Evolutionary conservation across 1,139 yeast species (phyloP).

Genomic region (Blastobotrys ciferrii): DNA sequence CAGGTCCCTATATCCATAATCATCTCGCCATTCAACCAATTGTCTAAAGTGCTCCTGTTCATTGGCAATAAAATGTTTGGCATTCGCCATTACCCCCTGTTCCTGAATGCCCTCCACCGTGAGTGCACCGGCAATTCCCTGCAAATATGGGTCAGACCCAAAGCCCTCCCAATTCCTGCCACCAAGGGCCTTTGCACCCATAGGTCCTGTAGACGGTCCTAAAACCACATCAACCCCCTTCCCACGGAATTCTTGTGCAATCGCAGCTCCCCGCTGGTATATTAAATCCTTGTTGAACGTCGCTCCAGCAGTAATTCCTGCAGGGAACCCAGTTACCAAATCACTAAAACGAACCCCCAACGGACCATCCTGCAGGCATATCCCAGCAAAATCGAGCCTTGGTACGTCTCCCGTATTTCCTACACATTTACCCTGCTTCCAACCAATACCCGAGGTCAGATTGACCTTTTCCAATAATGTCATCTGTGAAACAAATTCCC

Average conservation of each 20-base stretch:
- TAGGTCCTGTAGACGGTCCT: constrained; percentile 63
- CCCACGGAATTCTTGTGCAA: constrained; percentile 53
- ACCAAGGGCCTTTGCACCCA: constrained; percentile 60
- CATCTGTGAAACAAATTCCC: constrained; percentile 53
- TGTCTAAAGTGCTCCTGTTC: constrained; percentile 9
- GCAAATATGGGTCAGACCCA: constrained; percentile 62
- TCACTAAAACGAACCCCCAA: constrained; percentile 61
- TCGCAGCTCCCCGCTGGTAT: constrained; percentile 53
- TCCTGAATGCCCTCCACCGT: constrained; percentile 58
- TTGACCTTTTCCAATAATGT: constrained; percentile 59
- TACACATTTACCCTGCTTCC: constrained; percentile 62
- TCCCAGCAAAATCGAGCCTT: constrained; percentile 52
- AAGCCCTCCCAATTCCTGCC: constrained; percentile 69
- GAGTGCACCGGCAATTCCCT: constrained; percentile 55
- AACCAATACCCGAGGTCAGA: constrained; percentile 64
- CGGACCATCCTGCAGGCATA: constrained; percentile 66
- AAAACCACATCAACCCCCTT: constrained; percentile 61
- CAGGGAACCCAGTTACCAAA: constrained; percentile 56
- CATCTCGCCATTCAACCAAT: not conserved
- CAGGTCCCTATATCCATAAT: constrained; percentile 28
- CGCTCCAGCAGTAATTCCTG: constrained; percentile 58
- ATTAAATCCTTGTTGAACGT: constrained; percentile 56
- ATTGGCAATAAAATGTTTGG: constrained; percentile 11
- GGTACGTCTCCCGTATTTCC: constrained; percentile 64
- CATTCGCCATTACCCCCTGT: constrained; percentile 48